Percentiles rank a stretch among this genome's conserved stretches.
These are phyloP conservation scores for Yamadazyma insecticola DNA, from an alignment of 805 yeast genomes.

Conservation along the genomic window DNA sequence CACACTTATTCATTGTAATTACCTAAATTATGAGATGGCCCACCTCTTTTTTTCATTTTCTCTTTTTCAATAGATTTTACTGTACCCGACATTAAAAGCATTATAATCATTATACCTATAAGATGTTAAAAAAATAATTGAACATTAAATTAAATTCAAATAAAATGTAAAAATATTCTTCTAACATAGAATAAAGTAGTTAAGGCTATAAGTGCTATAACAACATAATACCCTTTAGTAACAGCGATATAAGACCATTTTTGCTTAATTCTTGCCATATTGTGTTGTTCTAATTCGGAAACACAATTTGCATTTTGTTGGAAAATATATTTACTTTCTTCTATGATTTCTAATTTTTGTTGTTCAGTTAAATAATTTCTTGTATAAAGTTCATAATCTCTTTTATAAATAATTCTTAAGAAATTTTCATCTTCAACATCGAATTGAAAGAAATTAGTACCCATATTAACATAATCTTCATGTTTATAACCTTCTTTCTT, in stretches of 20 bases:
- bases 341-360: slow-evolving; percentile 66
- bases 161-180: slow-evolving; percentile 20
- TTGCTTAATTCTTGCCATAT: slow-evolving; percentile 51
- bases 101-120: background rate
- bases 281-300: slow-evolving; percentile 63
- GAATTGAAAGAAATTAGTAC: slow-evolving; percentile 69
- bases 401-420: slow-evolving; percentile 62
- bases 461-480: slow-evolving; percentile 55
- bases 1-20: background rate
- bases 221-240: slow-evolving; percentile 49
- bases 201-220: slow-evolving; percentile 26
- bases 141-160: slow-evolving; percentile 5
- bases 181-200: slow-evolving; percentile 29
- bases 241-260: slow-evolving; percentile 51
- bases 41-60: too few relatives aligned
- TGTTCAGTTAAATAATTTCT: slow-evolving; percentile 64
- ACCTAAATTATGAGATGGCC: too few relatives aligned
- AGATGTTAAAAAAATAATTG: background rate
- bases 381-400: slow-evolving; percentile 74
- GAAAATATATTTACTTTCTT: slow-evolving; percentile 64
- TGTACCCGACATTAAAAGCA: too few relatives aligned
- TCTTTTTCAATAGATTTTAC: too few relatives aligned
- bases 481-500: slow-evolving; percentile 62
- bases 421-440: slow-evolving; percentile 64
- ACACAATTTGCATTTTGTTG: slow-evolving; percentile 57